These are phyloP conservation scores for Apiospora marii DNA, from an alignment of 2,329 filamentous ascomycete genomes.

Conservation along the genomic window DNA sequence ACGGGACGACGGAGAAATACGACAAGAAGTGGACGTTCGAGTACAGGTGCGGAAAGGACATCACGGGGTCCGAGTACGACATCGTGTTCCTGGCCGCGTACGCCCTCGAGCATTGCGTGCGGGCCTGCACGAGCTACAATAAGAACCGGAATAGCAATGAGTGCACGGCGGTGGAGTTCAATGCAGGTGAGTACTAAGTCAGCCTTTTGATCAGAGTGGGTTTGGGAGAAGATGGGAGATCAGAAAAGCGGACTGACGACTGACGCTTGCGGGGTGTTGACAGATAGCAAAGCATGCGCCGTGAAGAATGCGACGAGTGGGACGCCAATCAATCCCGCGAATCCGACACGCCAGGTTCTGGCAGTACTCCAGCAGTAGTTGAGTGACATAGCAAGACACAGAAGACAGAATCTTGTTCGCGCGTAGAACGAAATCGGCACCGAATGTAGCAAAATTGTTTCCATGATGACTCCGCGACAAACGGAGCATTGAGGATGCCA, in stretches of 20 bases:
- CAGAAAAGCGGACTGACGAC: background rate
- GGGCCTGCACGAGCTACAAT: conserved; percentile 14
- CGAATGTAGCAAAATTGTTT: background rate
- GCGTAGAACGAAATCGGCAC: no score
- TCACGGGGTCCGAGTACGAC: conserved; percentile 1
- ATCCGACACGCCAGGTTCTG: background rate
- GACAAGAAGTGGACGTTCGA: background rate
- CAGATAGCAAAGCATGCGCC: background rate
- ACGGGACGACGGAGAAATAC: background rate
- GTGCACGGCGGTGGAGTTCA: conserved; percentile 10
- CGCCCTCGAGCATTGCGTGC: background rate
- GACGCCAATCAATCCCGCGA: background rate
- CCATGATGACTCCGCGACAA: background rate
- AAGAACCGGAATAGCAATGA: background rate
- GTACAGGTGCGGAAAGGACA: background rate
- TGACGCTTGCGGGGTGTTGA: no score
- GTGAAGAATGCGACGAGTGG: conserved; percentile 21
- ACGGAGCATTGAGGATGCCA: no score
- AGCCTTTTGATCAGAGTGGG: no score
- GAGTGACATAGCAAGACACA: no score
- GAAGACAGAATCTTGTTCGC: no score
- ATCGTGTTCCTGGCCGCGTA: background rate
- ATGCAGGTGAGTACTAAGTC: background rate
- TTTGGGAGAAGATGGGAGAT: background rate
- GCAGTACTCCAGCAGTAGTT: background rate